Percentiles rank a stretch among this genome's conserved stretches.
Evolutionary conservation across 805 yeast genomes (phyloP).

Genomic region (Saccharomycopsis sp.): DNA sequence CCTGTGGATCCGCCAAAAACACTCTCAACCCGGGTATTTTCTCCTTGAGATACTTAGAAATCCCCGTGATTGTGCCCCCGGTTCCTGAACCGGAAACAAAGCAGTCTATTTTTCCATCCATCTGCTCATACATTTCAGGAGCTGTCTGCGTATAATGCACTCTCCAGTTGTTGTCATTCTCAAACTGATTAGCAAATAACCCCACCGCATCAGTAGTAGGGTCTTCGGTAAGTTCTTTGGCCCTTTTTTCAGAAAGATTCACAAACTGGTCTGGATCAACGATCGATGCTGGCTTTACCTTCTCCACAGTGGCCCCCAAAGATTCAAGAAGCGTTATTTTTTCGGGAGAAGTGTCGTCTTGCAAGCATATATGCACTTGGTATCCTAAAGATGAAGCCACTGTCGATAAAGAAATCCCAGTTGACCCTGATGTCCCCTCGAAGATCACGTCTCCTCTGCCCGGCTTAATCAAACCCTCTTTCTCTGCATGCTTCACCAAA

Average conservation of each 20-base stretch:
- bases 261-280: constrained; percentile 93
- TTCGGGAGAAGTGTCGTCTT: constrained; percentile 87
- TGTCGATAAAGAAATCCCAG: constrained; percentile 90
- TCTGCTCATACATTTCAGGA: constrained; percentile 82
- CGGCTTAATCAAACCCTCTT: constrained; percentile 49
- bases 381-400: constrained; percentile 87
- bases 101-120: constrained; percentile 56
- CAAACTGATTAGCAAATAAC: constrained; percentile 92
- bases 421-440: constrained; percentile 96
- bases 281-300: constrained; percentile 90
- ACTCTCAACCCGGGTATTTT: constrained; percentile 36
- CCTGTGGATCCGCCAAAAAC: constrained; percentile 91
- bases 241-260: constrained; percentile 70
- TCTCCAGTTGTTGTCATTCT: constrained; percentile 85
- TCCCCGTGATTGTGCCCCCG: constrained; percentile 96
- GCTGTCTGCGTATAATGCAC: constrained; percentile 81
- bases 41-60: constrained; percentile 64
- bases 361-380: constrained; percentile 85
- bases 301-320: constrained; percentile 76
- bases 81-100: constrained; percentile 94
- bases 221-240: constrained; percentile 40
- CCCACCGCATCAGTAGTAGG: constrained; percentile 42
- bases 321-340: constrained; percentile 64
- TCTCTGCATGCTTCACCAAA: constrained; percentile 65
- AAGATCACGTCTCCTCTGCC: constrained; percentile 65